phyloP scores from a whole-genome alignment of 306 rosid genomes.

The Myrica gale region DNA sequence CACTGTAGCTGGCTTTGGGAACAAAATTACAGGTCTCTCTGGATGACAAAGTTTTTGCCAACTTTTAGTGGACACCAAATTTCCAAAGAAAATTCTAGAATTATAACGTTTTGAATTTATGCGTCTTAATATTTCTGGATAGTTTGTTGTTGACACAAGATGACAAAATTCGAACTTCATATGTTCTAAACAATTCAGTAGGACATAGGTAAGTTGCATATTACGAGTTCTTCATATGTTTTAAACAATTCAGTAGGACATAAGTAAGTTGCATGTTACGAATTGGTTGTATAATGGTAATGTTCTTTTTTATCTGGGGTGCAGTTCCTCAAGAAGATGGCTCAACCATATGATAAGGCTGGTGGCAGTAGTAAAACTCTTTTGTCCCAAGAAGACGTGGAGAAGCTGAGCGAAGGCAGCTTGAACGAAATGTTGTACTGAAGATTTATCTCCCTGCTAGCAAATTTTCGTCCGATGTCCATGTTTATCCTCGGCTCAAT shows the following conservation, averaged over 20 bases:
- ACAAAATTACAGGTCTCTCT: neutral
- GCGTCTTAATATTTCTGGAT: neutral
- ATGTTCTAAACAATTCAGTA: conserved; percentile 3
- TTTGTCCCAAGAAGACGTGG: conserved; percentile 75
- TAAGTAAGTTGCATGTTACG: neutral
- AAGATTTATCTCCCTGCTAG: conserved; percentile 8
- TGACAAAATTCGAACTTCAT: conserved; percentile 1
- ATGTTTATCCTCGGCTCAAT: neutral
- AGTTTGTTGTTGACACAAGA: conserved; percentile 1
- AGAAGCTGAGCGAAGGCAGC: conserved; percentile 58
- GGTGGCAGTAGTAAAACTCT: conserved; percentile 78
- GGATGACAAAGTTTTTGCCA: neutral
- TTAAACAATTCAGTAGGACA: neutral
- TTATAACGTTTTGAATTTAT: neutral
- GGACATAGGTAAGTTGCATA: neutral
- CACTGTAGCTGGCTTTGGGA: neutral
- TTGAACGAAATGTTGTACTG: conserved; percentile 51
- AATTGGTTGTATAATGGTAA: no score
- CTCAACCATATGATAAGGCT: conserved; percentile 86
- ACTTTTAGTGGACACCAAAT: neutral
- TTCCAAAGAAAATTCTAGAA: neutral
- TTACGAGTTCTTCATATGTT: neutral
- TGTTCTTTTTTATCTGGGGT: conserved; percentile 19
- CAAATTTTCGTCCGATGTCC: neutral
- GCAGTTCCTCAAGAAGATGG: conserved; percentile 96